Base-by-base conservation (phyloP, 441 rosid species). In the Pelargonium fulgidum region DNA sequence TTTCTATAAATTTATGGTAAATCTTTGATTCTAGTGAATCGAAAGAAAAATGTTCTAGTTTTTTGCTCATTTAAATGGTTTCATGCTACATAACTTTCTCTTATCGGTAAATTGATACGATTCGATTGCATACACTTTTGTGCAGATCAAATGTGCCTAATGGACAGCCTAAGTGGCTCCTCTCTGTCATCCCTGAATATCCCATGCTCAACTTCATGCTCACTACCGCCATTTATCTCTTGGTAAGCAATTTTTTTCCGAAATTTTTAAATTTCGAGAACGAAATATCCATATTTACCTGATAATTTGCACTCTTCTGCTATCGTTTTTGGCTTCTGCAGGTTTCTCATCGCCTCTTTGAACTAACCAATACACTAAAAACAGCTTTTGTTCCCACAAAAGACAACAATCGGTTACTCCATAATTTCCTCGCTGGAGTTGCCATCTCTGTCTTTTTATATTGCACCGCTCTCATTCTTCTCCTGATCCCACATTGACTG, bases 131-230 rank as follows among this genome's bases (percentile, higher is more conserved):
- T 73, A 29, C 59, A 67, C 69, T 29, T 47, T 36, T 26, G 1
- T 82, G 79, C 96, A 95, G 98, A 81, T 90, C 98, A 0, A 79
- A 86, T 71, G 1, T 83, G 29, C 87, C 99, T 64, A 82, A 90
- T 72, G 99, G 99, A 70, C 99, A 95, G 75, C 99, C 98, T 1
- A 95, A 92, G 76, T 95, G 94, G 98, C 94, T 95, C 69, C 89
- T 92, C 75, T 86, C 89, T 72, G 12, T 95, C 67, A 84, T 95
- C 79, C 99, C 98, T n/a, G 96, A 83, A 62, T 92, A 90, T 79
- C 99, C 99, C 12, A 58, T 90, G 85, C 88, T 95, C 64, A 95
- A 95, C 84, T 95, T 90, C 79, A 90, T 90, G 98, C 91, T 92
- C 75, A 87, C 90, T 52, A 92, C 99, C 12, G 88, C 95, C 47